Base-by-base conservation (phyloP, 2,329 filamentous ascomycete species). In the Ophiostoma perfectum region DNA sequence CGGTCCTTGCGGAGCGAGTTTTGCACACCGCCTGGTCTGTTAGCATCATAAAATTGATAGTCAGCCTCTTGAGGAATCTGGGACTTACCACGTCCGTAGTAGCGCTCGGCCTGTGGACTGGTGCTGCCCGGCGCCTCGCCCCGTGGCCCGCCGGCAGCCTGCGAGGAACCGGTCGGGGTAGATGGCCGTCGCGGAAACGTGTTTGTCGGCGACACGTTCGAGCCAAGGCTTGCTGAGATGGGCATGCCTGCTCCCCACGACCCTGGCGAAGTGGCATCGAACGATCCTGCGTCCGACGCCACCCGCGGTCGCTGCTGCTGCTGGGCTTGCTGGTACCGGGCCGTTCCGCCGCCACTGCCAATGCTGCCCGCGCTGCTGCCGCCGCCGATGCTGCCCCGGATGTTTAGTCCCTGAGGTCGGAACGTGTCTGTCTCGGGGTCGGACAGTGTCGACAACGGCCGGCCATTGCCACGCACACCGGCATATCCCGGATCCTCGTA, bases 61-160 rank as follows among this genome's bases (percentile, higher is more conserved):
- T 18, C 7, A 39, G 16, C 2, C 8, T 6, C 36, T 16, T 12
- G 9, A 14, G 3, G 3, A 12, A 38, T 27, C 27, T 27, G 27
- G 27, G 80, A 72, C 85, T 83, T 73, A 85, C 84, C 52, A 81
- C 82, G 67, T 4, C 82, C 79, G 72, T 82, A 79, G 69, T 80
- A 80, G 65, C 83, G 73, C 65, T 78, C 77, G 0, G 72, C 66
- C 41, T 75, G 74, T 8, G 76, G 75, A 76, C 72, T 79, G 72
- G 47, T 83, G 78, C 36, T 79, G 73, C 70, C 78, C 66, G 70
- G 66, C n/a, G 65, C 45, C 47, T 71, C 68, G 3, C 60, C 42
- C 16, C 66, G 67, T 14, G 73, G 11, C 36, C 52, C 64, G 5
- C 65, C 8, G 42, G 47, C 44, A 41, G 9, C 11, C 38, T 14